A percentile compares a stretch with the other conserved stretches of the same genome.
These are phyloP conservation scores for Herpotrichia juniperi DNA, from an alignment of 2,329 filamentous ascomycete genomes.

Conservation along the genomic window DNA sequence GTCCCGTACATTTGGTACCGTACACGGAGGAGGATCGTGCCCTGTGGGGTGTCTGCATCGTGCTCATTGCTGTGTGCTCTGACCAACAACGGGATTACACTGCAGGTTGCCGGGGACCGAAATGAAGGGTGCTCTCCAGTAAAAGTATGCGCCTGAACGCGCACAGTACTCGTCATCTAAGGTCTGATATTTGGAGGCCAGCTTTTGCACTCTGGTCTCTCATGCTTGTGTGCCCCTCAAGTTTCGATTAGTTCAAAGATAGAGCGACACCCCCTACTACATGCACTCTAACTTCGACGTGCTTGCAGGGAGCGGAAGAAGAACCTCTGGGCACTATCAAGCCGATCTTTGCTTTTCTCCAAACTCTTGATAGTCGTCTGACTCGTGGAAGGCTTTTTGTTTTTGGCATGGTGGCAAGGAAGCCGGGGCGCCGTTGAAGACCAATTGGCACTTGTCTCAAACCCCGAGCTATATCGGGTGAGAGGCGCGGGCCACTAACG, in stretches of 20 bases:
- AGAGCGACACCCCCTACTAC: not conserved
- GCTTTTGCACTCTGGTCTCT: not conserved
- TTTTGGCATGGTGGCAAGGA: not conserved
- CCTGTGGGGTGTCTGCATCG: not conserved
- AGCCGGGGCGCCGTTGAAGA: not conserved
- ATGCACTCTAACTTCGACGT: not conserved
- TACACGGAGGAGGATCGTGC: not conserved
- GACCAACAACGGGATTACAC: constrained; percentile 10
- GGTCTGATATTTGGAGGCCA: not conserved
- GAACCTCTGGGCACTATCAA: not conserved
- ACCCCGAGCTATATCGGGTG: not conserved
- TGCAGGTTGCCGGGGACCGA: constrained; percentile 10
- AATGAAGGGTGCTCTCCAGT: not conserved
- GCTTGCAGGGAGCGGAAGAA: not conserved
- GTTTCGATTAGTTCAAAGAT: not conserved
- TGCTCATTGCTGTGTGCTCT: constrained; percentile 2
- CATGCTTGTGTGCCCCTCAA: not conserved
- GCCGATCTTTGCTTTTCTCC: constrained; percentile 1
- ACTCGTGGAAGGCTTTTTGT: not conserved
- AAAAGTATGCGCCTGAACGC: not conserved
- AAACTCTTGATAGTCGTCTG: not conserved
- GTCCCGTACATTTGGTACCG: constrained; percentile 2
- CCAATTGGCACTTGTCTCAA: not conserved
- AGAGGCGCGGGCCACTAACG: constrained; percentile 1
- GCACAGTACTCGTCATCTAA: not conserved